Evolutionary conservation across 2,329 filamentous ascomycete species (phyloP), one percentile per base, ranked within the genome.

Genomic region (Blastomyces parvus): DNA sequence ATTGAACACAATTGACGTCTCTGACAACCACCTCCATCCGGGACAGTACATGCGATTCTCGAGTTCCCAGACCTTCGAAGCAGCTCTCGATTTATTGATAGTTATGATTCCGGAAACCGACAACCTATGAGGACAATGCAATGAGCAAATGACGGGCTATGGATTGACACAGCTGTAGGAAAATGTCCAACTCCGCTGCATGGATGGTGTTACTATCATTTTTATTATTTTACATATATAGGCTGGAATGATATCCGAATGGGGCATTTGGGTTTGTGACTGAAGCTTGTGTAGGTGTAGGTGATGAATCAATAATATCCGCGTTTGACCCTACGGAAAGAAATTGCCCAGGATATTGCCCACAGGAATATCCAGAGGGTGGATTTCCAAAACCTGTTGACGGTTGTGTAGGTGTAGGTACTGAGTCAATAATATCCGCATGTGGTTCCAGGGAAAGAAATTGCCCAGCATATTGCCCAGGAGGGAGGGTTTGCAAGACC

Each of bases 61-160:
- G 19, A 57, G 25, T 40, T 33, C 27, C 25, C 53, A 57, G n/a
- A 40, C 19, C 36, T 33, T 57, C 13, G 25, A 57, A 19, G 53
- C 53, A 17, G 30, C 27, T 33, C 36, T 57, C 30, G 25, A 33
- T 57, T 57, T 57, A 36, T 33, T 57, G 30, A 40, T 57, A 57
- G 53, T 57, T 57, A 6, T 57, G 53, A 27, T 57, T 40, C 53
- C 6, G 27, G 25, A 57, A 57, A 33, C 27, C 61, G 36, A 61
- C 19, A 50, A 50, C 19, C 46, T 22, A 50, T 50, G 19, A 50
- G 46, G 19, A 50, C 8, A 11, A 50, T 50, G 8, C 2, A 6
- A 50, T 50, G 46, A 50, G 46, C 1, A 50, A 50, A 50, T 50
- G 2, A 25, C 22, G n/a, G 46, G 19, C 17, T 50, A 22, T 50